Conservation (phyloP, 2,329 filamentous ascomycete species). For the Colletotrichum magnum region DNA sequence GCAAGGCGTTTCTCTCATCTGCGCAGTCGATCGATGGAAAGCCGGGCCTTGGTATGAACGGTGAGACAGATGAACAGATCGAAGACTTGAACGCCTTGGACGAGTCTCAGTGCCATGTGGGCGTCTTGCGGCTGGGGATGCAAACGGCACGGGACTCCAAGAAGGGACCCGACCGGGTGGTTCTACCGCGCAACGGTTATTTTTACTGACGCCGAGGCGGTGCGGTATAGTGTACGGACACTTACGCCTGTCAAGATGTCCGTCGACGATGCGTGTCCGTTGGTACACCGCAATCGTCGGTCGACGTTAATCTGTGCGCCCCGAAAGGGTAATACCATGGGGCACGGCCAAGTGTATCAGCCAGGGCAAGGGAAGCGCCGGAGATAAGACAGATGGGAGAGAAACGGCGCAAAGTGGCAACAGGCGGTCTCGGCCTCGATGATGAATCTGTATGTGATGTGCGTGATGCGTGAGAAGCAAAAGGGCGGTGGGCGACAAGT, state of each 20-base stretch:
- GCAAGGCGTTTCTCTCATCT: neutral
- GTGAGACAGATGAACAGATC: neutral
- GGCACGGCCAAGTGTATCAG: neutral
- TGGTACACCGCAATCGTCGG: too few relatives aligned
- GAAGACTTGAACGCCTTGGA: neutral
- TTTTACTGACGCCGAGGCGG: neutral
- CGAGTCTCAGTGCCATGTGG: neutral
- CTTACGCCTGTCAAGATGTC: neutral
- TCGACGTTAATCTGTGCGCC: neutral
- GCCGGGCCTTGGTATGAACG: neutral
- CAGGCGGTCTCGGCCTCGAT: neutral
- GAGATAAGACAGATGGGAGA: neutral
- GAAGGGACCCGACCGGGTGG: conserved; percentile 16
- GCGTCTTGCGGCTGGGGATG: conserved; percentile 6
- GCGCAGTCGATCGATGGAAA: neutral
- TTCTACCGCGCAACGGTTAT: conserved; percentile 15
- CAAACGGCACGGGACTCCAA: conserved; percentile 1
- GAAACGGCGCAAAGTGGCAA: neutral
- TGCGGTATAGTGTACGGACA: too few relatives aligned
- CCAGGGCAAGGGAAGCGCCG: neutral
- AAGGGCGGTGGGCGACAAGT: conserved; percentile 21
- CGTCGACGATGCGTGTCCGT: too few relatives aligned
- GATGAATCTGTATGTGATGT: neutral
- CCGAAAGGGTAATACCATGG: neutral
- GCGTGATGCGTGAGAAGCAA: conserved; percentile 1